Conservation (phyloP, 2,329 filamentous ascomycete genomes). For the Epichloe sibirici region DNA sequence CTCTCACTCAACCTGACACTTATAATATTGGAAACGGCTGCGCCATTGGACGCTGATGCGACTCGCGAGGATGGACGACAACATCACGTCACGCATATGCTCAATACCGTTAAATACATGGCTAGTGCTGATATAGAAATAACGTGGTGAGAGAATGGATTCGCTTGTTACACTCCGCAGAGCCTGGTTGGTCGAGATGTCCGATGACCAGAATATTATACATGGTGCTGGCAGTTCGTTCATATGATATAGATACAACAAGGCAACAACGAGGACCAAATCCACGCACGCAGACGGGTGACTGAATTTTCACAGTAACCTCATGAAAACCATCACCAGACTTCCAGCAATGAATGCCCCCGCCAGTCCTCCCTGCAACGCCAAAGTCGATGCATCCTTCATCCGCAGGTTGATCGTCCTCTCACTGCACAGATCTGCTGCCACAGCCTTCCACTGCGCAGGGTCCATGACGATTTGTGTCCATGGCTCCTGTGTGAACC, state of each 20-base stretch:
- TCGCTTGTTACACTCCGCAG: neutral
- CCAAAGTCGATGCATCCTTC: conserved; percentile 58
- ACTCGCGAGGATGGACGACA: too few relatives aligned
- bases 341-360: conserved; percentile 51
- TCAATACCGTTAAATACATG: too few relatives aligned
- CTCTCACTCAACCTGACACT: too few relatives aligned
- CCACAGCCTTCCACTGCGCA: conserved; percentile 33
- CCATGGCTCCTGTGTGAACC: conserved; percentile 22
- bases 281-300: neutral
- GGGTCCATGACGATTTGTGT: conserved; percentile 29
- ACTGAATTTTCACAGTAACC: conserved; percentile 11
- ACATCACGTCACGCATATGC: too few relatives aligned
- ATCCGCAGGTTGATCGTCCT: conserved; percentile 50
- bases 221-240: neutral
- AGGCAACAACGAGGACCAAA: conserved; percentile 8
- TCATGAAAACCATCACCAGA: conserved; percentile 35
- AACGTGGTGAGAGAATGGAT: too few relatives aligned
- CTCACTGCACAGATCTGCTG: conserved; percentile 54
- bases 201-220: neutral
- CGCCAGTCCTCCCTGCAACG: conserved; percentile 51
- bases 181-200: neutral
- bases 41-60: too few relatives aligned
- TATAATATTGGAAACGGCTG: too few relatives aligned
- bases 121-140: too few relatives aligned
- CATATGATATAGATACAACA: neutral